Percentiles rank a stretch among this genome's conserved stretches.
phyloP scores from a whole-genome alignment of 495 filamentous ascomycete genomes.

The Cetradonia linearis region DNA sequence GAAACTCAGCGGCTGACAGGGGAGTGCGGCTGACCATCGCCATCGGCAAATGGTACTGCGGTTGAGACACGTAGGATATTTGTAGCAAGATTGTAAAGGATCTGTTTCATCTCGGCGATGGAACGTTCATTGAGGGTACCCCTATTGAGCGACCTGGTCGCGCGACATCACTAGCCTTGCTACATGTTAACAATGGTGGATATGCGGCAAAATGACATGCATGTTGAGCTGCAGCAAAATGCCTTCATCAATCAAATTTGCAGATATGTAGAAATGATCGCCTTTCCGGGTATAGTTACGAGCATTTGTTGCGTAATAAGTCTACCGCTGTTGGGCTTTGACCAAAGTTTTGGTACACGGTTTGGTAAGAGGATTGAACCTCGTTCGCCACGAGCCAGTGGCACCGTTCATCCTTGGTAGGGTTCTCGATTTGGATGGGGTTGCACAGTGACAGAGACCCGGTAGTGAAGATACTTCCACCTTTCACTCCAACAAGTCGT shows the following conservation, averaged over 20 bases:
- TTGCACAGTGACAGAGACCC: background rate
- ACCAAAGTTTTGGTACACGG: background rate
- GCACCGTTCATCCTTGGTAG: background rate
- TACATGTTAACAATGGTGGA: too few species aligned
- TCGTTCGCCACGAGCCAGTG: background rate
- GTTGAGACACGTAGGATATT: constrained; percentile 5
- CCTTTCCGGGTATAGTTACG: background rate
- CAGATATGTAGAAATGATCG: background rate
- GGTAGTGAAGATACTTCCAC: too few species aligned
- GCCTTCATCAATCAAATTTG: background rate
- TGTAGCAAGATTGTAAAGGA: background rate
- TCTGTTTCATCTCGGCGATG: background rate
- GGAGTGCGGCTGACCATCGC: constrained; percentile 12
- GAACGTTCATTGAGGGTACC: background rate
- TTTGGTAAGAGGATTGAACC: background rate
- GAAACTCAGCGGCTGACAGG: background rate
- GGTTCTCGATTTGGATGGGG: background rate
- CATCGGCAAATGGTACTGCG: constrained; percentile 9
- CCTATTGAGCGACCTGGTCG: too few species aligned
- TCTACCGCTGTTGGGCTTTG: background rate
- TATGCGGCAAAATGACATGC: too few species aligned
- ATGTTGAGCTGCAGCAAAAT: too few species aligned
- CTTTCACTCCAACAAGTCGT: background rate
- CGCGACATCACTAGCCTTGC: too few species aligned
- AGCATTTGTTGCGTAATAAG: background rate